phyloP scores from a whole-genome alignment of 2,329 filamentous ascomycete genomes.

The Arthroderma uncinatum region DNA sequence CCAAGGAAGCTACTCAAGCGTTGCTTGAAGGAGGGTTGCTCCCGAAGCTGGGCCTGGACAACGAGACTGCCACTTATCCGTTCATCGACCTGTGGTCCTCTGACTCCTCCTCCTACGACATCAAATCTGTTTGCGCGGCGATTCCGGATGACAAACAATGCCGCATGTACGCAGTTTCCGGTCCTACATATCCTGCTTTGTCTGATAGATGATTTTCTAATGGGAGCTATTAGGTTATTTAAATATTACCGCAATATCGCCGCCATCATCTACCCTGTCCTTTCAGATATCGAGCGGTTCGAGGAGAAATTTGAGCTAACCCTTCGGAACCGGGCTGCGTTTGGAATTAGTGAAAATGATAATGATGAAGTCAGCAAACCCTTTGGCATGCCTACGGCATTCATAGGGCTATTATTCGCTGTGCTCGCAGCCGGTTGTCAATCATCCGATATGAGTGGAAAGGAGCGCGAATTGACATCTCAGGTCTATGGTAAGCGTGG shows the following conservation, averaged over 20 bases:
- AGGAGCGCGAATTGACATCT: conserved; percentile 51
- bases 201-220: neutral
- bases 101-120: conserved; percentile 47
- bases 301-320: conserved; percentile 45
- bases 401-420: conserved; percentile 50
- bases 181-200: neutral
- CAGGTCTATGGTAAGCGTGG: conserved; percentile 47
- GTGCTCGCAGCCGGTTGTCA: conserved; percentile 53
- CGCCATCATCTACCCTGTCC: conserved; percentile 48
- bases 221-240: conserved; percentile 10
- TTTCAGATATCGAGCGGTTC: conserved; percentile 46
- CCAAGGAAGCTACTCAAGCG: conserved; percentile 38
- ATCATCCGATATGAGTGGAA: conserved; percentile 46
- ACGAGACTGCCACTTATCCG: conserved; percentile 53
- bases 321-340: conserved; percentile 40
- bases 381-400: conserved; percentile 48
- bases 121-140: conserved; percentile 48
- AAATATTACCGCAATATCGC: conserved; percentile 14
- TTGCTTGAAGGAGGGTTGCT: conserved; percentile 51
- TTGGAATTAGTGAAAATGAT: conserved; percentile 32
- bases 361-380: conserved; percentile 44
- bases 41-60: conserved; percentile 52
- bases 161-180: conserved; percentile 34
- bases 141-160: conserved; percentile 49
- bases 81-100: conserved; percentile 56